Base-by-base conservation (phyloP, 352 stramenopile species). In the Elongisporangium anandrum region DNA sequence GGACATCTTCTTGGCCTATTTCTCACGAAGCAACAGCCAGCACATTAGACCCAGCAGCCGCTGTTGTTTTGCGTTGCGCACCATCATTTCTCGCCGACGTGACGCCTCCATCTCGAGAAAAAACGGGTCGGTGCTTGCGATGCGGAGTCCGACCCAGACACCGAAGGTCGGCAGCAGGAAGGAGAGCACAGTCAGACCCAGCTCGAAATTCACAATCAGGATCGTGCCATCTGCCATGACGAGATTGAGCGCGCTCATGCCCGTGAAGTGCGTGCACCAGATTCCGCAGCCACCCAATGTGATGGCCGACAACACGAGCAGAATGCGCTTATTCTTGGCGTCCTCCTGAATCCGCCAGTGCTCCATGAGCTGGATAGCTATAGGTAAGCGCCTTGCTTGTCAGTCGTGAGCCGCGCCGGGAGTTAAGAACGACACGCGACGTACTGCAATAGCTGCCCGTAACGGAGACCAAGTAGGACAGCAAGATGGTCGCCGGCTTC, bases 361-460 rank as follows among this genome's bases (percentile, higher is more conserved):
- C 51, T 88, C 78, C 78, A 88, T 88, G 26, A 88, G 56, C 59
- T 88, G 79, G 54, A 88, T 86, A 17, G 76, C 79, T 88, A 41
- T 17, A 20, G n/a, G n/a, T n/a, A n/a, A n/a, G n/a, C n/a, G n/a
- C n/a, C n/a, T n/a, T n/a, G n/a, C n/a, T n/a, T n/a, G n/a, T n/a
- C n/a, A n/a, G n/a, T n/a, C n/a, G n/a, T n/a, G n/a, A n/a, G n/a
- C n/a, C n/a, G n/a, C n/a, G n/a, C n/a, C n/a, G n/a, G n/a, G n/a
- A n/a, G n/a, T n/a, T n/a, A n/a, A n/a, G n/a, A n/a, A n/a, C n/a
- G n/a, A n/a, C n/a, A n/a, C n/a, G n/a, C n/a, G n/a, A 75, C 76
- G 51, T 63, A 87, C 75, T 85, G 63, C 75, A 87, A 47, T 82
- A 87, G 64, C 77, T 85, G n/a, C 77, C 75, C 8, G 77, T 85